Percentiles rank a stretch among this genome's conserved stretches.
phyloP scores from a whole-genome alignment of 2,329 filamentous ascomycete species.

The Ophiobolus disseminans region DNA sequence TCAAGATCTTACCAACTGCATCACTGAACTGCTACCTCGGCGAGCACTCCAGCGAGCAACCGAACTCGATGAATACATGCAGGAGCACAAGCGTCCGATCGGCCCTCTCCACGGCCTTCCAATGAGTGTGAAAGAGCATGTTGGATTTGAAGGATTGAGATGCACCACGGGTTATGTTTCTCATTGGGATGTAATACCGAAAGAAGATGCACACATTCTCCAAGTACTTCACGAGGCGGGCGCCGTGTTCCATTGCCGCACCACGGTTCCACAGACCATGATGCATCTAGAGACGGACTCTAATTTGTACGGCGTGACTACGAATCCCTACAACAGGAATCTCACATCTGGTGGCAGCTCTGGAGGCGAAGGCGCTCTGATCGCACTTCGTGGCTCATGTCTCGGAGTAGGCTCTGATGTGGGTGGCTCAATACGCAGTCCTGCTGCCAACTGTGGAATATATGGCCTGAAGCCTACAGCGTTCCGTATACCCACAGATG shows the following conservation, averaged over 20 bases:
- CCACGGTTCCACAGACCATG: slow-evolving; percentile 61
- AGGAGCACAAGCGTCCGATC: slow-evolving; percentile 46
- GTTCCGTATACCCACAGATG: slow-evolving; percentile 53
- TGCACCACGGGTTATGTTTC: slow-evolving; percentile 59
- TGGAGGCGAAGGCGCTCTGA: slow-evolving; percentile 64
- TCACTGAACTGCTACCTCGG: slow-evolving; percentile 43
- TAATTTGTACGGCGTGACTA: slow-evolving; percentile 61
- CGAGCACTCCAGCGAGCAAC: slow-evolving; percentile 49
- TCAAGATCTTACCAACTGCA: slow-evolving; percentile 34
- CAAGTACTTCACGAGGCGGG: slow-evolving; percentile 59
- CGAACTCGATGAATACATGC: slow-evolving; percentile 51
- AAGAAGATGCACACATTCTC: slow-evolving; percentile 58
- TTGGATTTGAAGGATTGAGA: slow-evolving; percentile 58
- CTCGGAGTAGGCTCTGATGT: slow-evolving; percentile 56
- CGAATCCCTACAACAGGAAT: slow-evolving; percentile 61
- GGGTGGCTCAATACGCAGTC: slow-evolving; percentile 28
- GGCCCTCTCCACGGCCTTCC: slow-evolving; percentile 61
- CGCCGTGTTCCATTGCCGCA: slow-evolving; percentile 60
- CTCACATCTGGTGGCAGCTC: slow-evolving; percentile 62
- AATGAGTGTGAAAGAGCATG: slow-evolving; percentile 60
- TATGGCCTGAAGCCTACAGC: slow-evolving; percentile 53
- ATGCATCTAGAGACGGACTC: slow-evolving; percentile 62
- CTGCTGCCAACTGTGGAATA: slow-evolving; percentile 42
- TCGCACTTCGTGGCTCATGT: slow-evolving; percentile 60
- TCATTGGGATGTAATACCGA: slow-evolving; percentile 55